phyloP scores from a whole-genome alignment of 495 filamentous ascomycete species.

The Talaromyces wortmannii region DNA sequence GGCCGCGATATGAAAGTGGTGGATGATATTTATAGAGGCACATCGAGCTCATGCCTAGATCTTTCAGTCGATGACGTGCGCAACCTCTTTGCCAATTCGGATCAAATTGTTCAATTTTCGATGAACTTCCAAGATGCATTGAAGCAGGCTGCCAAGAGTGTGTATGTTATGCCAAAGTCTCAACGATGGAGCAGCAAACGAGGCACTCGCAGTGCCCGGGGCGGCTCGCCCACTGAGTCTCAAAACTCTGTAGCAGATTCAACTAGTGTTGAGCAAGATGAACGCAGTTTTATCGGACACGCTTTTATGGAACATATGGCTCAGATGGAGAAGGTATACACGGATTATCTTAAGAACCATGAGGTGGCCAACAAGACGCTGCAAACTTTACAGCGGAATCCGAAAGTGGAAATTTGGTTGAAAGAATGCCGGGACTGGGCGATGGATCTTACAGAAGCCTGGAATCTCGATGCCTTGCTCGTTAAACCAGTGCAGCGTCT shows the following conservation, averaged over 20 bases:
- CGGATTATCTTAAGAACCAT: conserved; percentile 80
- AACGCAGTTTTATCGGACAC: conserved; percentile 68
- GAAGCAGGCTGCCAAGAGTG: conserved; percentile 63
- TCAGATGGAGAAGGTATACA: conserved; percentile 77
- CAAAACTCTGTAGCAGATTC: conserved; percentile 25
- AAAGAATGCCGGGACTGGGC: conserved; percentile 85
- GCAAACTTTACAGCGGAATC: conserved; percentile 60
- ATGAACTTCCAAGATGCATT: conserved; percentile 68
- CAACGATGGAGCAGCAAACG: conserved; percentile 52
- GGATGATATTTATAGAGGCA: conserved; percentile 95
- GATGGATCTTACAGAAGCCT: conserved; percentile 81
- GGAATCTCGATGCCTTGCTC: conserved; percentile 88
- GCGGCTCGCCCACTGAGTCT: conserved; percentile 27
- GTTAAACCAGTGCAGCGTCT: conserved; percentile 94
- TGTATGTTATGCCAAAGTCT: conserved; percentile 61
- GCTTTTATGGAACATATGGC: conserved; percentile 67
- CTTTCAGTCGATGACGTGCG: conserved; percentile 80
- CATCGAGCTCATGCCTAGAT: conserved; percentile 71
- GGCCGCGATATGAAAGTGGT: conserved; percentile 91
- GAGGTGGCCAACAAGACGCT: conserved; percentile 77
- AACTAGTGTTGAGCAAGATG: conserved; percentile 65
- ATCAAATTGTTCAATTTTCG: conserved; percentile 79
- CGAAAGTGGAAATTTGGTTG: conserved; percentile 80
- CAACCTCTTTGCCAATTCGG: conserved; percentile 82
- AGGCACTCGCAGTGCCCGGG: conserved; percentile 31